Evolutionary conservation across 2,329 filamentous ascomycete species (phyloP).

Genomic region (Sclerotinia trifoliorum): DNA sequence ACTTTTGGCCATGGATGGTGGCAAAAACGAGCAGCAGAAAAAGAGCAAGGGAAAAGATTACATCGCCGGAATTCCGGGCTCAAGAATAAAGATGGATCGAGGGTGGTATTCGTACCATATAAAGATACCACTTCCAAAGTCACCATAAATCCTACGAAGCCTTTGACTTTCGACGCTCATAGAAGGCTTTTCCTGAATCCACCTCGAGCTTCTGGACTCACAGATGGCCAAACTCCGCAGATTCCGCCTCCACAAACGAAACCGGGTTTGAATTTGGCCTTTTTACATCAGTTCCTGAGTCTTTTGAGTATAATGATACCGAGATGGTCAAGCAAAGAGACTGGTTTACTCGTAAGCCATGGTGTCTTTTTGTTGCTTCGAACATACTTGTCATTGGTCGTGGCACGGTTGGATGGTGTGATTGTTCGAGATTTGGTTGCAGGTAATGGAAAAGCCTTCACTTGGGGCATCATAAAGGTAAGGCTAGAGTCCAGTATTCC

Average conservation of each 20-base stretch:
- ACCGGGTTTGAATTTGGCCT: constrained; percentile 90
- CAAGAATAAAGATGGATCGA: constrained; percentile 88
- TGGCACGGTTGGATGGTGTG: constrained; percentile 90
- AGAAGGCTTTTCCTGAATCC: constrained; percentile 89
- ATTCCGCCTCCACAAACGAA: constrained; percentile 89
- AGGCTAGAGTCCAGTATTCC: neutral
- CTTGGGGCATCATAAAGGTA: constrained; percentile 82
- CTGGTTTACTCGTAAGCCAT: constrained; percentile 84
- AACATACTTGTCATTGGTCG: constrained; percentile 90
- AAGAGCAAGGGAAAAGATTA: constrained; percentile 77
- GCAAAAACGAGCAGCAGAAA: constrained; percentile 70
- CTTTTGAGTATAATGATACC: constrained; percentile 98
- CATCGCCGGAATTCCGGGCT: constrained; percentile 90
- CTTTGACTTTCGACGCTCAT: constrained; percentile 94
- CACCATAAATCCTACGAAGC: constrained; percentile 84
- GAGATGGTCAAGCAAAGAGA: constrained; percentile 92
- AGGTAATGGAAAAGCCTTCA: constrained; percentile 83
- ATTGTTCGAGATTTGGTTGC: constrained; percentile 96
- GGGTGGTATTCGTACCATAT: constrained; percentile 94
- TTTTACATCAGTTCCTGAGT: constrained; percentile 94
- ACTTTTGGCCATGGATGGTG: constrained; percentile 80
- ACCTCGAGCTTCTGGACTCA: constrained; percentile 75
- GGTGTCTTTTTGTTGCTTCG: constrained; percentile 84
- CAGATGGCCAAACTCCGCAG: constrained; percentile 61
- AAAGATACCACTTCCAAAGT: constrained; percentile 86